Percentiles rank a stretch among this genome's conserved stretches.
Conservation (phyloP, 345 rosid genomes). For the Rhizophora apiculata region DNA sequence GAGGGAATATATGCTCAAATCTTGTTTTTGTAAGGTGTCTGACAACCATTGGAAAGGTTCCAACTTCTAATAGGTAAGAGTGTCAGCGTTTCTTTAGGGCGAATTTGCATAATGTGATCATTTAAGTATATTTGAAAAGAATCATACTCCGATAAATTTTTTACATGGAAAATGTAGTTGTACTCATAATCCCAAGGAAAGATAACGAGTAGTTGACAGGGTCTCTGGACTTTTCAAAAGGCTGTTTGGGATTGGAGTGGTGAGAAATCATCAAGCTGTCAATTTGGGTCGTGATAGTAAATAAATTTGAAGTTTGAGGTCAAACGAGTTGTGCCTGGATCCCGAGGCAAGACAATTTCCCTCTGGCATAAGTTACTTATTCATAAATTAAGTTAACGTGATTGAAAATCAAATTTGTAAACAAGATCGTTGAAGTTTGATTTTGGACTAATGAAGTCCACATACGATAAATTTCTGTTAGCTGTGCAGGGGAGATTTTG, state of each 20-base stretch:
- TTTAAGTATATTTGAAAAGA: constrained; percentile 46
- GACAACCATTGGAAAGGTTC: constrained; percentile 38
- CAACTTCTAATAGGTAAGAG: constrained; percentile 24
- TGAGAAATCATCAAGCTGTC: constrained; percentile 6
- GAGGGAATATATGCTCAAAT: constrained; percentile 55
- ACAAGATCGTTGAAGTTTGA: no score
- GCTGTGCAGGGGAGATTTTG: no score
- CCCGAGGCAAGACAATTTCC: neutral
- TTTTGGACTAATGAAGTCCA: no score
- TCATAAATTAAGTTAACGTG: no score
- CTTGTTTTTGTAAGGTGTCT: constrained; percentile 35
- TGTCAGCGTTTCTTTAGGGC: constrained; percentile 25
- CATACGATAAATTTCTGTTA: no score
- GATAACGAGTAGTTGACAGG: constrained; percentile 28
- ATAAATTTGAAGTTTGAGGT: neutral
- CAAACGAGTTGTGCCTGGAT: constrained; percentile 12
- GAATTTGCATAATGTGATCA: constrained; percentile 38
- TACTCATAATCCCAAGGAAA: constrained; percentile 18
- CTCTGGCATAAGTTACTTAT: no score
- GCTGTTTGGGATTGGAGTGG: constrained; percentile 10
- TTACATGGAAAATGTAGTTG: constrained; percentile 25
- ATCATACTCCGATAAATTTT: constrained; percentile 25
- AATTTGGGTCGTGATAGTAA: constrained; percentile 14
- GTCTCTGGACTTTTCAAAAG: constrained; percentile 25
- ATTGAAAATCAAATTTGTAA: no score